phyloP scores from a whole-genome alignment of 352 stramenopile species.

The Globisporangium camurandrum region DNA sequence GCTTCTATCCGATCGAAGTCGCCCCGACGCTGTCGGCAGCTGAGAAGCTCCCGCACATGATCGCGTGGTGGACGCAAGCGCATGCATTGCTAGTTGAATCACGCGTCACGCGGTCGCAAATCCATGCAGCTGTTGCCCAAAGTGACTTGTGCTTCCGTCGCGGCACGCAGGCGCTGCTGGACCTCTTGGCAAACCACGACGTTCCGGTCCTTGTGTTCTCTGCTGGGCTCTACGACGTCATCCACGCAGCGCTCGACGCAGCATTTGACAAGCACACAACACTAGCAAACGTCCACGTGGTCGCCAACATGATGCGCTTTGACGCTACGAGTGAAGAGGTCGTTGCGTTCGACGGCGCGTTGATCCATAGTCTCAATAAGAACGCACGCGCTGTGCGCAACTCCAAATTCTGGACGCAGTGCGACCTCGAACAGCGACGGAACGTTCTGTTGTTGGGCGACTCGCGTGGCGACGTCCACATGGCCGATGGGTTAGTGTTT shows the following conservation, averaged over 20 bases:
- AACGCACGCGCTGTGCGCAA: constrained; percentile 54
- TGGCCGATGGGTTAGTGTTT: constrained; percentile 53
- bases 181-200: constrained; percentile 21
- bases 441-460: constrained; percentile 77
- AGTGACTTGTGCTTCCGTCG: constrained; percentile 49
- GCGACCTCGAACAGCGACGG: constrained; percentile 50
- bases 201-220: constrained; percentile 65
- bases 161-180: constrained; percentile 38
- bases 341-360: constrained; percentile 46
- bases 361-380: constrained; percentile 82
- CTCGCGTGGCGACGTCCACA: constrained; percentile 65
- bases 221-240: constrained; percentile 73
- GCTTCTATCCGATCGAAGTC: constrained; percentile 77
- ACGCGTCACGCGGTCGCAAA: constrained; percentile 35
- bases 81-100: constrained; percentile 50
- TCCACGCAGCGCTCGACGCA: constrained; percentile 62
- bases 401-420: constrained; percentile 70
- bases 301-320: constrained; percentile 82
- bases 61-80: constrained; percentile 57
- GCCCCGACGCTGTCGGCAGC: constrained; percentile 48
- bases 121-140: constrained; percentile 34
- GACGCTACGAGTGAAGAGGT: constrained; percentile 32
- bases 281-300: constrained; percentile 60
- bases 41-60: constrained; percentile 76
- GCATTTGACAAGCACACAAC: constrained; percentile 36